Conservation (phyloP, 306 rosid species). For the Cucumis hystrix region DNA sequence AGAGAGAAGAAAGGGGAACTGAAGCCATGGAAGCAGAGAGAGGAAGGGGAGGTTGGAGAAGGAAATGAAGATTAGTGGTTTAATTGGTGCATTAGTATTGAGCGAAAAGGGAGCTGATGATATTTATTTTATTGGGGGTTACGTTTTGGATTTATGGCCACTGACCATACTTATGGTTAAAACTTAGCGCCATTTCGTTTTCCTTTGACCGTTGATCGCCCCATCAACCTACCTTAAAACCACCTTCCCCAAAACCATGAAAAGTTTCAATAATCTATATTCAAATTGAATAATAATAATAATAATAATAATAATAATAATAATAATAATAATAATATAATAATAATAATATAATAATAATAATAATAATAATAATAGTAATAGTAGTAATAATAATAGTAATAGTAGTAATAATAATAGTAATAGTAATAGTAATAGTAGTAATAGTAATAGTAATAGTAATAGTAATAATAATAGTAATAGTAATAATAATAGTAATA, state of each 20-base stretch:
- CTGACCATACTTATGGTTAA: constrained; percentile 33
- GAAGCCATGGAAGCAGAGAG: constrained; percentile 50
- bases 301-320: too few species aligned
- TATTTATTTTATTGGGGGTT: background rate
- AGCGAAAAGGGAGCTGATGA: background rate
- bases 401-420: too few species aligned
- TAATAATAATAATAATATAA: too few species aligned
- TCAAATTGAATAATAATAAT: too few species aligned
- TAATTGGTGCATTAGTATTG: background rate
- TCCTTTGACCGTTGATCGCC: constrained; percentile 32
- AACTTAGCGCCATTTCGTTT: constrained; percentile 56
- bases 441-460: too few species aligned
- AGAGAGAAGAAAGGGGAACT: constrained; percentile 33
- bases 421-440: too few species aligned
- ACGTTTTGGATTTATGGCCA: constrained; percentile 25
- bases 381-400: too few species aligned
- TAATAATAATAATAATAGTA: too few species aligned
- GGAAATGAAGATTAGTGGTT: constrained; percentile 1
- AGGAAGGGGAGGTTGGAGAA: background rate
- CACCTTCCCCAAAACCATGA: background rate
- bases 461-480: too few species aligned
- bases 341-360: too few species aligned
- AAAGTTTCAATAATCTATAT: too few species aligned
- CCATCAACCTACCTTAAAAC: background rate
- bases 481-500: too few species aligned